phyloP scores from a whole-genome alignment of 495 filamentous ascomycete genomes.

The Hypoxylon cercidicola region DNA sequence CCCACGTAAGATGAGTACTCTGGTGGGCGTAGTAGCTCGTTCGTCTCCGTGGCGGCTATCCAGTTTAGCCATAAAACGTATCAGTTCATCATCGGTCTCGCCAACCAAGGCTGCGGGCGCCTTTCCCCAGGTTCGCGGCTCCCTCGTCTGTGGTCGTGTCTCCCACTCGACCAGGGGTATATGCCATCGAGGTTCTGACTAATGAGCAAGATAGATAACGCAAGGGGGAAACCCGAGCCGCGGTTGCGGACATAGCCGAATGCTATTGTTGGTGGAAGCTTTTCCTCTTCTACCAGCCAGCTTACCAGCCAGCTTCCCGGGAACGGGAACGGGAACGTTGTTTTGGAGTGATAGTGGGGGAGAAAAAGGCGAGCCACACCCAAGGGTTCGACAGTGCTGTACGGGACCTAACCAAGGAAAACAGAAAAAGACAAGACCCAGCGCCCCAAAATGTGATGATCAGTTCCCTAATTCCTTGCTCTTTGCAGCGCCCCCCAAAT shows the following conservation, averaged over 20 bases:
- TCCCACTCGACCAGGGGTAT: slow-evolving; percentile 16
- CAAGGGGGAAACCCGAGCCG: slow-evolving; percentile 21
- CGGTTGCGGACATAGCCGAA: slow-evolving; percentile 16
- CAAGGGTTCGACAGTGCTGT: slow-evolving; percentile 11
- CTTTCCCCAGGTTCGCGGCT: slow-evolving; percentile 15
- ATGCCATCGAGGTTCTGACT: slow-evolving; percentile 22
- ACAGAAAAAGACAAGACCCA: slow-evolving; percentile 26
- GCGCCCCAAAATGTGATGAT: slow-evolving; percentile 35
- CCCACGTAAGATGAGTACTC: slow-evolving; percentile 19
- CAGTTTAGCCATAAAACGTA: slow-evolving; percentile 26
- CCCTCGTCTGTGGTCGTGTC: slow-evolving; percentile 8
- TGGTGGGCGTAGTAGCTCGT: slow-evolving; percentile 33
- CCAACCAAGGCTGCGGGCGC: slow-evolving; percentile 16
- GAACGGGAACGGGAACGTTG: slow-evolving; percentile 16
- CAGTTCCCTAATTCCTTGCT: slow-evolving; percentile 26
- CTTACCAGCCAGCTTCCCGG: slow-evolving; percentile 7
- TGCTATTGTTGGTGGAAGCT: slow-evolving; percentile 14
- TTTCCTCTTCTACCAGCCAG: neutral
- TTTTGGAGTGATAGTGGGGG: neutral
- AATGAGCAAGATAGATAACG: slow-evolving; percentile 19
- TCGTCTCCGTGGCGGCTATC: slow-evolving; percentile 15
- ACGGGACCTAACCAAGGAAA: slow-evolving; percentile 18
- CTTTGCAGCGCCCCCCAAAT: slow-evolving; percentile 36
- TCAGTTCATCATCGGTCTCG: slow-evolving; percentile 15
- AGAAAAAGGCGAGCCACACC: slow-evolving; percentile 8